Evolutionary conservation across 2,329 filamentous ascomycete genomes (phyloP).

Genomic region (Ophiostoma perfectum): DNA sequence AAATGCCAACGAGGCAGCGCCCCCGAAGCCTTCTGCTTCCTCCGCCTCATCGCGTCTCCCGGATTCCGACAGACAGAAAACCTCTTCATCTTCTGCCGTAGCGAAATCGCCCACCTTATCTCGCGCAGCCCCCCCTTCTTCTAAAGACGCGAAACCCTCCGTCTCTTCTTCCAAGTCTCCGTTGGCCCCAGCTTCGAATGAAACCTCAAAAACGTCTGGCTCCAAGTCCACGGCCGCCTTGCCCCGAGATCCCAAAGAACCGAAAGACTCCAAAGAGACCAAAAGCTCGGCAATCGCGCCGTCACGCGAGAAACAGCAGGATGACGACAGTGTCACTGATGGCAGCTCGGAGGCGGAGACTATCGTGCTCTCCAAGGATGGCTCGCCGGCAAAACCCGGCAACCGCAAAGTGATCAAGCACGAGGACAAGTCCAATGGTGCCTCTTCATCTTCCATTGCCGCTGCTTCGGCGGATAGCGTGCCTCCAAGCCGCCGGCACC

Average conservation of each 20-base stretch:
- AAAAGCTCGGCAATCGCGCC: conserved; percentile 29
- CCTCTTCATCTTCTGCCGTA: conserved; percentile 28
- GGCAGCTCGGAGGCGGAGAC: conserved; percentile 68
- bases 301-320: conserved; percentile 37
- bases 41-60: conserved; percentile 38
- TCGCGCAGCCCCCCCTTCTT: conserved; percentile 7
- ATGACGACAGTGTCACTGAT: conserved; percentile 44
- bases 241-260: conserved; percentile 30
- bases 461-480: neutral
- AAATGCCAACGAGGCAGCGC: conserved; percentile 59
- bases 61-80: conserved; percentile 35
- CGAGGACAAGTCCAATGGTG: conserved; percentile 57
- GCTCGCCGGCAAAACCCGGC: conserved; percentile 54
- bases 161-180: neutral
- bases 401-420: conserved; percentile 57
- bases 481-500: conserved; percentile 20
- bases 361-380: conserved; percentile 57
- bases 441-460: conserved; percentile 9
- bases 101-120: conserved; percentile 28
- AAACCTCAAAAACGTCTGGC: neutral
- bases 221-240: conserved; percentile 26
- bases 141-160: conserved; percentile 22
- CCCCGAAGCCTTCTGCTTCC: conserved; percentile 54
- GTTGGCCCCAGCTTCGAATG: conserved; percentile 17
- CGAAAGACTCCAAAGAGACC: neutral